These are phyloP conservation scores for Mrakia hoshinonis DNA, from an alignment of 768 basidiomycete genomes.

Conservation along the genomic window DNA sequence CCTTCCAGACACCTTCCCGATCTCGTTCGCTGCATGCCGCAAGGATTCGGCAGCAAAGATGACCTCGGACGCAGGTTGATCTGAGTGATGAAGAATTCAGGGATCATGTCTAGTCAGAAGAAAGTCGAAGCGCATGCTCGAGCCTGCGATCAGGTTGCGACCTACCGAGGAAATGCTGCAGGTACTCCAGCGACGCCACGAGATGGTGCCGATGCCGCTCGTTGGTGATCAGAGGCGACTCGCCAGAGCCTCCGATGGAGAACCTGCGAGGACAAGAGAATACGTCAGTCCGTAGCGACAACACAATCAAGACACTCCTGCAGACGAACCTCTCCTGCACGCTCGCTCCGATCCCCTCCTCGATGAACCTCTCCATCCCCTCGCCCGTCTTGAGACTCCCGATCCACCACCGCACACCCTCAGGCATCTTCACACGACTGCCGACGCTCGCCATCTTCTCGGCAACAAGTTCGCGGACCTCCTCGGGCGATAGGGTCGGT, in stretches of 20 bases:
- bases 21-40: constrained; percentile 69
- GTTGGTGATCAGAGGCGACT: constrained; percentile 62
- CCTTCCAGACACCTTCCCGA: constrained; percentile 73
- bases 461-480: neutral
- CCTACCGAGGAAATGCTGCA: constrained; percentile 54
- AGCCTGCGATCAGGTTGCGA: constrained; percentile 29
- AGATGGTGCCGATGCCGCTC: constrained; percentile 71
- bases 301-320: too few species aligned
- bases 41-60: constrained; percentile 80
- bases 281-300: too few species aligned
- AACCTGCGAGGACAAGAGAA: neutral
- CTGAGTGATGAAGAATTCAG: neutral
- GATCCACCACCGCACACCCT: constrained; percentile 45
- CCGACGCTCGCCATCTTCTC: neutral
- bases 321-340: constrained; percentile 49
- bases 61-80: constrained; percentile 56
- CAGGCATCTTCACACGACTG: neutral
- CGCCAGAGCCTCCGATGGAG: neutral
- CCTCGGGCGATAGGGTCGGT: neutral
- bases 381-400: constrained; percentile 55
- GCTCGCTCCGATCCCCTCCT: constrained; percentile 48
- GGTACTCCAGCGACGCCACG: constrained; percentile 53
- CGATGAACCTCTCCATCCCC: constrained; percentile 55
- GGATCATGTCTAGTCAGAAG: neutral
- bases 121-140: neutral